Percentiles rank a stretch among this genome's conserved stretches.
Conservation (phyloP, 2,329 filamentous ascomycete genomes). For the Hypoxylon sp. region DNA sequence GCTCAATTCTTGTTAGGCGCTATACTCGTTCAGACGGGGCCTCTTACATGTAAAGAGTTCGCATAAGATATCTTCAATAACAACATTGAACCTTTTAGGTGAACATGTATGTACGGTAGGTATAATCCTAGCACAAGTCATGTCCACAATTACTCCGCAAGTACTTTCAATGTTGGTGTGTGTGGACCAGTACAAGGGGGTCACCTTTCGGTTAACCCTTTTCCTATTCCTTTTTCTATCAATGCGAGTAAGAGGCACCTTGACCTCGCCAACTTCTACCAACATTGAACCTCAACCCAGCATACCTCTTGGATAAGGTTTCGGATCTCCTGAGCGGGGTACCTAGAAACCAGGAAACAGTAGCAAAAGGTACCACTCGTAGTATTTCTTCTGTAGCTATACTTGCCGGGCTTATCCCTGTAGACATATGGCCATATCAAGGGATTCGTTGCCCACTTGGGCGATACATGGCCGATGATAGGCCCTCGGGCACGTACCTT, state of each 20-base stretch:
- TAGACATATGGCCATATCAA: constrained; percentile 23
- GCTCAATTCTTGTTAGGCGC: constrained; percentile 20
- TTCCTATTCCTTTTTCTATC: constrained; percentile 17
- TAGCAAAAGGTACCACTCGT: constrained; percentile 13
- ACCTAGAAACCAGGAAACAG: constrained; percentile 9
- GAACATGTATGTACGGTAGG: constrained; percentile 11
- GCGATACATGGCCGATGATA: constrained; percentile 38
- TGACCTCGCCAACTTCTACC: constrained; percentile 14
- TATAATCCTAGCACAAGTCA: constrained; percentile 5
- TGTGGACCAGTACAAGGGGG: constrained; percentile 15
- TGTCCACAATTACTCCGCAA: constrained; percentile 8
- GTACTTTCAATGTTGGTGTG: neutral
- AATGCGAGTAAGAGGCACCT: constrained; percentile 9
- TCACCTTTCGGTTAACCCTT: constrained; percentile 41
- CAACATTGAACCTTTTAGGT: constrained; percentile 18
- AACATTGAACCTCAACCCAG: constrained; percentile 14
- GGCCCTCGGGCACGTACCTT: constrained; percentile 16
- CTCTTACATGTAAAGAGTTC: constrained; percentile 19
- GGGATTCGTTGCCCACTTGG: constrained; percentile 40
- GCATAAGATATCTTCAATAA: constrained; percentile 21
- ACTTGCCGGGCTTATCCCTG: constrained; percentile 26
- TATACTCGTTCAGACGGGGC: constrained; percentile 19
- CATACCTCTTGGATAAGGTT: constrained; percentile 28
- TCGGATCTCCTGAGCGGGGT: constrained; percentile 37
- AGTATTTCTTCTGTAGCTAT: constrained; percentile 11